Evolutionary conservation across 768 basidiomycete genomes (phyloP).

Genomic region (Kwoniella pini): DNA sequence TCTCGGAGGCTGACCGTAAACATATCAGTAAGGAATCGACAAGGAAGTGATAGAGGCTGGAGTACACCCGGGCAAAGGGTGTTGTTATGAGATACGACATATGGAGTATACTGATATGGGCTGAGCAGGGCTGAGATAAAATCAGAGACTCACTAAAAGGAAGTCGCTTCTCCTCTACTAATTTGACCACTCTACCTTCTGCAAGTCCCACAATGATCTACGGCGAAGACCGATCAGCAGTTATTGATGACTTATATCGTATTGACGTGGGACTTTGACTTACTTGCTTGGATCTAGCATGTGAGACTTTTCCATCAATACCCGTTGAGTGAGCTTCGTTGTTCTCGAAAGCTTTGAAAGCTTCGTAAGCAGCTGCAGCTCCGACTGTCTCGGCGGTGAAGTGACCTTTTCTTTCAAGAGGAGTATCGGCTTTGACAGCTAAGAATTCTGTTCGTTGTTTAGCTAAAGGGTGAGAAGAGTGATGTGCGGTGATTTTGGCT

Average conservation of each 20-base stretch:
- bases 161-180: slow-evolving; percentile 44
- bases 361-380: slow-evolving; percentile 45
- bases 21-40: background rate
- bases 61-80: no score
- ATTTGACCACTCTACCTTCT: slow-evolving; percentile 30
- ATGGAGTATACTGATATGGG: no score
- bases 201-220: slow-evolving; percentile 44
- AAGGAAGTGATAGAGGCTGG: no score
- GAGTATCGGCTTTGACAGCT: slow-evolving; percentile 30
- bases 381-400: slow-evolving; percentile 45
- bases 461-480: slow-evolving; percentile 32
- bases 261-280: background rate
- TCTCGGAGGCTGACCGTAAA: slow-evolving; percentile 17
- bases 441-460: slow-evolving; percentile 44
- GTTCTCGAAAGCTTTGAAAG: slow-evolving; percentile 41
- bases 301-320: slow-evolving; percentile 30
- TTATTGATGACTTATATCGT: no score
- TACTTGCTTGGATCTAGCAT: slow-evolving; percentile 33
- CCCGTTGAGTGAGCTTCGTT: slow-evolving; percentile 29
- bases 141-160: slow-evolving; percentile 39
- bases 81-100: no score
- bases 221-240: no score
- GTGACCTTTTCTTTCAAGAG: slow-evolving; percentile 43
- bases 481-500: slow-evolving; percentile 23
- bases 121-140: no score